These are phyloP conservation scores for Pneumocystis murina DNA, from an alignment of 1,139 yeast genomes.

Conservation along the genomic window DNA sequence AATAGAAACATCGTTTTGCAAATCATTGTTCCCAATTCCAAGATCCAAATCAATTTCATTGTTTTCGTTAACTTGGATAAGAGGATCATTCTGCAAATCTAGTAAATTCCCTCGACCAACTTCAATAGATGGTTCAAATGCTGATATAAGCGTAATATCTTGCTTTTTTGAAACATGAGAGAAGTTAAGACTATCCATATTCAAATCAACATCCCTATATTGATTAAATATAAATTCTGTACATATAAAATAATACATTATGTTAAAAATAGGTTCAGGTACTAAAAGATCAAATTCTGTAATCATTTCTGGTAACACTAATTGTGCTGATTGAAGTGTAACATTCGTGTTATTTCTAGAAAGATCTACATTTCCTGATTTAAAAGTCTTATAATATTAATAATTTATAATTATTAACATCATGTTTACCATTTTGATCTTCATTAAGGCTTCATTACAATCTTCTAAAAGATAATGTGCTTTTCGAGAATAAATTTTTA, in stretches of 20 bases:
- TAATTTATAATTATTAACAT: neutral
- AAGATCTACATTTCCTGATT: constrained; percentile 34
- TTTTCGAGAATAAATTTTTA: constrained; percentile 72
- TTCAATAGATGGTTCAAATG: constrained; percentile 3
- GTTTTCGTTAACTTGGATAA: constrained; percentile 11
- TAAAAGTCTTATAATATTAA: constrained; percentile 32
- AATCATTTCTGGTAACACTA: constrained; percentile 57
- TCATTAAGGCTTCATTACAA: constrained; percentile 60
- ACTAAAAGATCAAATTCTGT: constrained; percentile 51
- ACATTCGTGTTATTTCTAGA: constrained; percentile 32
- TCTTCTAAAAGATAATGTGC: constrained; percentile 76
- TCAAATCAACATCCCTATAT: constrained; percentile 17
- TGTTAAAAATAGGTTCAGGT: constrained; percentile 14
- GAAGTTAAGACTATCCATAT: constrained; percentile 19
- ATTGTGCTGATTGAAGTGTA: constrained; percentile 28
- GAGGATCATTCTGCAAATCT: constrained; percentile 2
- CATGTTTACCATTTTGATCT: constrained; percentile 40
- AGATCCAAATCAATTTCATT: constrained; percentile 13
- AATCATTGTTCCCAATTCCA: constrained; percentile 11
- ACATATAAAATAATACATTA: constrained; percentile 8
- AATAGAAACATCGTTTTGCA: constrained; percentile 34
- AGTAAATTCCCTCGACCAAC: constrained; percentile 7
- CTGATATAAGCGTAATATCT: neutral
- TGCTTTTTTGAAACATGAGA: constrained; percentile 1
- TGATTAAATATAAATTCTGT: constrained; percentile 16